These are phyloP conservation scores for Coniochaeta prunicola DNA, from an alignment of 2,329 filamentous ascomycete genomes.

Conservation along the genomic window DNA sequence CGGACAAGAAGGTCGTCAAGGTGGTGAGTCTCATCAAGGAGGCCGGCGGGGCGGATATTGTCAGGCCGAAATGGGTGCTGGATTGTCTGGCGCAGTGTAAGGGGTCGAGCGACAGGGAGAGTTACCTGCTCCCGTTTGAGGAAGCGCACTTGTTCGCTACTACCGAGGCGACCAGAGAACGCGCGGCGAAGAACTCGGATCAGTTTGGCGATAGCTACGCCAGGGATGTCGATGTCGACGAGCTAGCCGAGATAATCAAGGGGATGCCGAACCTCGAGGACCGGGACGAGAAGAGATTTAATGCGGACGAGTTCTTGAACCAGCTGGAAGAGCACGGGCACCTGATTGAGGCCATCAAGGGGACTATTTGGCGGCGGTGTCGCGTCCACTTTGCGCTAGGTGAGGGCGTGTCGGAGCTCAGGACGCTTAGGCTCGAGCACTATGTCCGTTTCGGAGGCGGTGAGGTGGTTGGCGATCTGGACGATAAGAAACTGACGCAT, in stretches of 20 bases:
- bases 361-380: conserved; percentile 45
- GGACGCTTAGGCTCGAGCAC: conserved; percentile 40
- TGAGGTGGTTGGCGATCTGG: conserved; percentile 38
- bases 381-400: conserved; percentile 30
- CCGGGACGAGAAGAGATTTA: conserved; percentile 8
- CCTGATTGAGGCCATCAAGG: conserved; percentile 40
- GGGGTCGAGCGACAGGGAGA: conserved; percentile 21
- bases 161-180: conserved; percentile 44
- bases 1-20: conserved; percentile 74
- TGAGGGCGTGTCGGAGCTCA: conserved; percentile 21
- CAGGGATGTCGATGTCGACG: conserved; percentile 42
- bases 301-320: conserved; percentile 41
- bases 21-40: conserved; percentile 73
- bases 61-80: conserved; percentile 74
- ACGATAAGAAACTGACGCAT: conserved; percentile 60
- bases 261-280: conserved; percentile 15
- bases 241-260: conserved; percentile 33
- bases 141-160: conserved; percentile 65
- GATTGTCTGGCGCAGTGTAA: conserved; percentile 62
- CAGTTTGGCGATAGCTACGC: conserved; percentile 77
- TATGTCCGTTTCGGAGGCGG: conserved; percentile 67
- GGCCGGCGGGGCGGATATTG: conserved; percentile 59
- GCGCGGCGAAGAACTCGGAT: conserved; percentile 60
- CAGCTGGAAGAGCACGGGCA: conserved; percentile 51
- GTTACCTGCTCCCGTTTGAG: conserved; percentile 57